These are phyloP conservation scores for Xylaria arbuscula DNA, from an alignment of 2,329 filamentous ascomycete species.

Conservation along the genomic window DNA sequence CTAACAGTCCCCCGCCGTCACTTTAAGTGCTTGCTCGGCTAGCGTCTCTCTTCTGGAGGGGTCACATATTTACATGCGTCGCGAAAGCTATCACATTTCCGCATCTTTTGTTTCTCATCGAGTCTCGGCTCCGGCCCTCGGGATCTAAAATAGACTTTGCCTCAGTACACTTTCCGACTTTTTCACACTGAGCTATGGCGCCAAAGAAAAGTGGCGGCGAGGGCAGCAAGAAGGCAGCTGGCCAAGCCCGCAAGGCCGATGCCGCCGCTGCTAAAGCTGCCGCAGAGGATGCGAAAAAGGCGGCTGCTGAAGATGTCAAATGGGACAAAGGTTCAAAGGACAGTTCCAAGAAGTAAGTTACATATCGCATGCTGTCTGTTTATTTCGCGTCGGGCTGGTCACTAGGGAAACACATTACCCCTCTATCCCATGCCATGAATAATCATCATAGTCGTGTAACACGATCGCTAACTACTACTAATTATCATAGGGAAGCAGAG, in stretches of 20 bases:
- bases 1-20: neutral
- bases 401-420: neutral
- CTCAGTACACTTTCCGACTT: neutral
- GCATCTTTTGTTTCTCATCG: neutral
- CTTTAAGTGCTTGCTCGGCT: neutral
- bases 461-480: neutral
- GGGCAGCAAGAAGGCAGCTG: constrained; percentile 87
- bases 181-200: constrained; percentile 65
- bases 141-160: neutral
- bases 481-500: constrained; percentile 75
- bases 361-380: too few species aligned
- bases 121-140: neutral
- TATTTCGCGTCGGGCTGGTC: too few species aligned
- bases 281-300: constrained; percentile 72
- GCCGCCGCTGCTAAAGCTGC: constrained; percentile 84
- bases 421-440: neutral
- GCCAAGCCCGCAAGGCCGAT: constrained; percentile 93
- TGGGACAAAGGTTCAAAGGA: constrained; percentile 91
- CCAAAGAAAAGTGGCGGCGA: constrained; percentile 79
- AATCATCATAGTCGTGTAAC: neutral
- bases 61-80: constrained; percentile 2
- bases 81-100: neutral
- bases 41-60: constrained; percentile 8
- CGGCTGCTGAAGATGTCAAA: constrained; percentile 75
- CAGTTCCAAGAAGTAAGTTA: constrained; percentile 83